phyloP scores from a whole-genome alignment of 306 rosid genomes.

The Casuarina equisetifolia region DNA sequence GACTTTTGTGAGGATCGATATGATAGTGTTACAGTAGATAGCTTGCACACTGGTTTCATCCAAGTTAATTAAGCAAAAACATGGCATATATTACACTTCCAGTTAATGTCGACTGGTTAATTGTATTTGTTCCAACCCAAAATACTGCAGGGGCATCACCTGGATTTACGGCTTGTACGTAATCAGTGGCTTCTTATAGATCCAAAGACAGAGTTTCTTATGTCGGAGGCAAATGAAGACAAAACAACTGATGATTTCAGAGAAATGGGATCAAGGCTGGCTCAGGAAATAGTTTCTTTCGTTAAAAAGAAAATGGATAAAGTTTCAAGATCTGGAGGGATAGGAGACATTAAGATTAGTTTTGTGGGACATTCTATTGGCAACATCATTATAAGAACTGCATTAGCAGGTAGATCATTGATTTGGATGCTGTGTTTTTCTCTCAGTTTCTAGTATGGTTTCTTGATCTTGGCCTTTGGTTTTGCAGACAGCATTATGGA shows the following conservation, averaged over 20 bases:
- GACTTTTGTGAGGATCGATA: background rate
- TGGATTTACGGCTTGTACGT: conserved; percentile 85
- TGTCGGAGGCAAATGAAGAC: conserved; percentile 93
- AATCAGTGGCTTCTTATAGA: conserved; percentile 93
- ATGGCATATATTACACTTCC: background rate
- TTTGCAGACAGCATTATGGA: conserved; percentile 83
- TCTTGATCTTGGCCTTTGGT: conserved; percentile 29
- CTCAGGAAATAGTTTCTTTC: conserved; percentile 76
- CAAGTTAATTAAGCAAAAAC: background rate
- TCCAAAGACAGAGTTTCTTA: conserved; percentile 79
- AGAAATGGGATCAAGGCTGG: conserved; percentile 94
- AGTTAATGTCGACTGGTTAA: background rate
- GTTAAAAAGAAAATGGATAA: conserved; percentile 78
- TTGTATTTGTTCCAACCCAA: conserved; percentile 7
- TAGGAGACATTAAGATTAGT: conserved; percentile 76
- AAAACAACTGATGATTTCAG: conserved; percentile 87
- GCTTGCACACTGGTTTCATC: background rate
- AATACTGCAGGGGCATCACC: conserved; percentile 84
- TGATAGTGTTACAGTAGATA: background rate
- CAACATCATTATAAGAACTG: conserved; percentile 87
- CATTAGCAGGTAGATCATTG: conserved; percentile 65
- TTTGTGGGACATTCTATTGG: conserved; percentile 99
- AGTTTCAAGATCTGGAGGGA: conserved; percentile 53
- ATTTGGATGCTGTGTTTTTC: conserved; percentile 20
- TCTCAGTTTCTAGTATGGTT: conserved; percentile 24